These are phyloP conservation scores for Backusella australiensis DNA, from an alignment of 192 early-diverging fungal species.

Conservation along the genomic window DNA sequence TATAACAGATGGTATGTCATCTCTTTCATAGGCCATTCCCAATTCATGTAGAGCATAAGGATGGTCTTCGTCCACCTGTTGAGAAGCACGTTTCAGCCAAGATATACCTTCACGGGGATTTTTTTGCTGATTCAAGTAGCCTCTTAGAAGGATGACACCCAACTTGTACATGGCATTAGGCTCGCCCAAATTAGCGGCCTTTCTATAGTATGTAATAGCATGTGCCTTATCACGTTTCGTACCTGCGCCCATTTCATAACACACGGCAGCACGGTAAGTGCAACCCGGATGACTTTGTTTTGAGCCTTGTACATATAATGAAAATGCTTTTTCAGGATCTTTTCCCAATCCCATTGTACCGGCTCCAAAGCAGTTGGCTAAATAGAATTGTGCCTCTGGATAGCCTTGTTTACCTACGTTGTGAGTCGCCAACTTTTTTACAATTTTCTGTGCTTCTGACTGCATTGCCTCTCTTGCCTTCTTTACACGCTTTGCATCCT, in stretches of 20 bases:
- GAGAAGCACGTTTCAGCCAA: slow-evolving; percentile 92
- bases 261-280: slow-evolving; percentile 92
- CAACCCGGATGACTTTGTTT: slow-evolving; percentile 91
- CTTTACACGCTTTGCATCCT: slow-evolving; percentile 62
- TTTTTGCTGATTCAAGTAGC: slow-evolving; percentile 65
- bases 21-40: slow-evolving; percentile 80
- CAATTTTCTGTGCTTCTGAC: slow-evolving; percentile 83
- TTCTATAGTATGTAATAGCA: slow-evolving; percentile 91
- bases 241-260: slow-evolving; percentile 94
- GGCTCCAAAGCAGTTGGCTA: slow-evolving; percentile 89
- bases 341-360: slow-evolving; percentile 74
- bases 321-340: slow-evolving; percentile 90
- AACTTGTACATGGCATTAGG: slow-evolving; percentile 97
- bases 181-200: slow-evolving; percentile 87
- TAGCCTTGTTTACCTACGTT: slow-evolving; percentile 76
- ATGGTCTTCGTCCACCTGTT: slow-evolving; percentile 84
- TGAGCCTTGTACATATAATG: slow-evolving; percentile 87
- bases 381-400: slow-evolving; percentile 90
- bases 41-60: slow-evolving; percentile 96
- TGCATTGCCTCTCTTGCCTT: slow-evolving; percentile 73
- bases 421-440: slow-evolving; percentile 79
- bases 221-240: slow-evolving; percentile 81
- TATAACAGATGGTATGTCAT: slow-evolving; percentile 66
- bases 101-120: slow-evolving; percentile 92
- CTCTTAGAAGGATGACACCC: slow-evolving; percentile 89